phyloP scores from a whole-genome alignment of 2,329 filamentous ascomycete genomes.

The Ophiostoma triangulosporum region DNA sequence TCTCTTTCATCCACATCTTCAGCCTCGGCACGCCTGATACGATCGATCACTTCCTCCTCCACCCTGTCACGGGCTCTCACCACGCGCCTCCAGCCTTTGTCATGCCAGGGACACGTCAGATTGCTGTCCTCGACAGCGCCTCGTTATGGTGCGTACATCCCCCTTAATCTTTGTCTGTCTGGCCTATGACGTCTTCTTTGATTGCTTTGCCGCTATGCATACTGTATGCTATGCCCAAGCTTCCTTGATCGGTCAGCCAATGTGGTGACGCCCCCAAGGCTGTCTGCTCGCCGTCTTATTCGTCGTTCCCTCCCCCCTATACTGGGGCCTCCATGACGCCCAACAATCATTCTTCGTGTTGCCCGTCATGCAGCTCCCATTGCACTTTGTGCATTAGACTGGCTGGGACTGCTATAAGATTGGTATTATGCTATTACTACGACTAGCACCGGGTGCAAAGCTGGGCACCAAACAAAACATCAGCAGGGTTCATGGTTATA shows the following conservation, averaged over 20 bases:
- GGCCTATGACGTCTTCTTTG: neutral
- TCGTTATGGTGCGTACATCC: conserved; percentile 8
- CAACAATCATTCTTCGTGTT: neutral
- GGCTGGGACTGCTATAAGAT: conserved; percentile 2
- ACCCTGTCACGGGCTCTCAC: conserved; percentile 1
- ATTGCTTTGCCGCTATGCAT: neutral
- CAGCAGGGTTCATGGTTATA: neutral
- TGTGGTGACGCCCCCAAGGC: neutral
- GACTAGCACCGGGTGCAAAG: conserved; percentile 1
- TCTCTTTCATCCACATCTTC: conserved; percentile 1
- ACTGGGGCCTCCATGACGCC: neutral
- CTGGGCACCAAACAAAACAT: conserved; percentile 5
- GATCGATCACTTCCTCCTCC: conserved; percentile 3
- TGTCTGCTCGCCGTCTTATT: neutral
- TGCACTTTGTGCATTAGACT: conserved; percentile 4
- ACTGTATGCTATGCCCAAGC: neutral
- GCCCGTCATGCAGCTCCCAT: neutral
- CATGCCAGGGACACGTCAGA: conserved; percentile 9
- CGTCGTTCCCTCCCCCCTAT: neutral
- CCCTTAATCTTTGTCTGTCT: neutral
- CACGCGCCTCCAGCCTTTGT: neutral
- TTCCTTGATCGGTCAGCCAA: neutral
- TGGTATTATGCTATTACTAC: conserved; percentile 4
- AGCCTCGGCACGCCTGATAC: neutral
- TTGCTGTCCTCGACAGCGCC: conserved; percentile 13